A percentile compares a stretch with the other conserved stretches of the same genome.
phyloP scores from a whole-genome alignment of 306 rosid genomes.

The Cicer judaicum region DNA sequence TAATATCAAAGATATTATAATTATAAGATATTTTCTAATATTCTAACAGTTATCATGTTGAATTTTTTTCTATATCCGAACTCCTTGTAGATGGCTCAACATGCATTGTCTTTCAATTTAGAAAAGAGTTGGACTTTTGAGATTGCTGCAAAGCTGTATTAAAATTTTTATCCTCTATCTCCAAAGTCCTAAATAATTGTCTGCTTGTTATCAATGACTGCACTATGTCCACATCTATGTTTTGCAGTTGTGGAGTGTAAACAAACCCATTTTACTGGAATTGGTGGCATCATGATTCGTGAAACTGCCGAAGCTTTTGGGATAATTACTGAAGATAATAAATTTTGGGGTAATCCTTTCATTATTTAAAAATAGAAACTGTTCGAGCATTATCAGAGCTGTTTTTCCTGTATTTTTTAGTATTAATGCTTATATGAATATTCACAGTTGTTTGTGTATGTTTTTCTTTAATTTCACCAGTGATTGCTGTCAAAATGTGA shows the following conservation, averaged over 20 bases:
- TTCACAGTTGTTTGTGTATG: not conserved
- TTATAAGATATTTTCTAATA: too few species aligned
- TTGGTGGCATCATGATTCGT: slow-evolving; percentile 76
- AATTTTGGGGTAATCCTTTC: slow-evolving; percentile 61
- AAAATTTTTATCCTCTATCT: not conserved
- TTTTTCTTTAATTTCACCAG: not conserved
- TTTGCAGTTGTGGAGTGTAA: slow-evolving; percentile 79
- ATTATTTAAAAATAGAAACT: slow-evolving; percentile 22
- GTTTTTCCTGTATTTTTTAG: slow-evolving; percentile 28
- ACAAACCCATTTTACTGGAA: slow-evolving; percentile 60
- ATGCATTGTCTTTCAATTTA: not conserved
- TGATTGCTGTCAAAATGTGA: slow-evolving; percentile 1
- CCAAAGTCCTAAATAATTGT: not conserved
- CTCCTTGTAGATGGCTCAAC: not conserved
- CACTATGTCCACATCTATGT: slow-evolving; percentile 24
- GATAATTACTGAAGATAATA: slow-evolving; percentile 67
- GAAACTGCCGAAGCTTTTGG: slow-evolving; percentile 91
- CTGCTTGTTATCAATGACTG: slow-evolving; percentile 25
- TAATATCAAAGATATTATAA: too few species aligned
- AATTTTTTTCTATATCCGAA: not conserved
- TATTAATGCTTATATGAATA: slow-evolving; percentile 16
- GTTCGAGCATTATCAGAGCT: slow-evolving; percentile 14
- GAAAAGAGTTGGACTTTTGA: slow-evolving; percentile 7
- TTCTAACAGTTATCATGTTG: too few species aligned
- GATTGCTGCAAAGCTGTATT: not conserved